phyloP scores from a whole-genome alignment of 2,329 filamentous ascomycete genomes.

The Stemphylium lycopersici region DNA sequence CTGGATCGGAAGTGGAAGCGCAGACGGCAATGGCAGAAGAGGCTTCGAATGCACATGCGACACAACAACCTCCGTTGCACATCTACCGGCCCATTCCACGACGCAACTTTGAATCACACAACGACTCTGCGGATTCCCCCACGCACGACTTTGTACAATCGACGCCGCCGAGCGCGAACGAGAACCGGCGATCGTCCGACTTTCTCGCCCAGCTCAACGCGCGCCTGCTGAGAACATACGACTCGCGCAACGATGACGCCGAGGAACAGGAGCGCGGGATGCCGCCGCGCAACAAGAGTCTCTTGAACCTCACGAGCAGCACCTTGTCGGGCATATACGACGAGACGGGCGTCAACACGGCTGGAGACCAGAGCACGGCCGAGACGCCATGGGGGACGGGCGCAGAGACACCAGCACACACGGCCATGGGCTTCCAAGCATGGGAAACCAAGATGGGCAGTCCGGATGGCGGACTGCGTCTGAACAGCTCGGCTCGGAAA shows the following conservation, averaged over 20 bases:
- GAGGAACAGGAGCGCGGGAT: conserved; percentile 23
- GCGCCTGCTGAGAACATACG: conserved; percentile 40
- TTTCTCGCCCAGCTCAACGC: conserved; percentile 48
- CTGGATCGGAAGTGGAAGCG: conserved; percentile 12
- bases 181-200: conserved; percentile 36
- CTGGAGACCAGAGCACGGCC: conserved; percentile 56
- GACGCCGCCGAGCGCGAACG: conserved; percentile 26
- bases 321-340: conserved; percentile 91
- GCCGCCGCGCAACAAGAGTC: conserved; percentile 71
- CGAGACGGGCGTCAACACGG: conserved; percentile 34
- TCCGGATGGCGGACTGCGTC: conserved; percentile 33
- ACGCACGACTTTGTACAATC: conserved; percentile 29
- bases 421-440: conserved; percentile 20
- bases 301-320: conserved; percentile 84
- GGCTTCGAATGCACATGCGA: conserved; percentile 30
- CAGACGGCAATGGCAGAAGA: conserved; percentile 36
- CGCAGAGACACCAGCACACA: conserved; percentile 66
- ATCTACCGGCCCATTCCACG: conserved; percentile 49
- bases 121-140: conserved; percentile 36
- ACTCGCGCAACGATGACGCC: conserved; percentile 31
- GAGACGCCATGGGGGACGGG: conserved; percentile 81
- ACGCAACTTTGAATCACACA: conserved; percentile 38
- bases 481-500: conserved; percentile 27
- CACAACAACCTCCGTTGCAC: conserved; percentile 35
- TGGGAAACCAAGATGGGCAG: conserved; percentile 34